A percentile compares a stretch with the other conserved stretches of the same genome.
Evolutionary conservation across 2,329 filamentous ascomycete genomes (phyloP).

Genomic region (Pseudohalonectria lignicola): DNA sequence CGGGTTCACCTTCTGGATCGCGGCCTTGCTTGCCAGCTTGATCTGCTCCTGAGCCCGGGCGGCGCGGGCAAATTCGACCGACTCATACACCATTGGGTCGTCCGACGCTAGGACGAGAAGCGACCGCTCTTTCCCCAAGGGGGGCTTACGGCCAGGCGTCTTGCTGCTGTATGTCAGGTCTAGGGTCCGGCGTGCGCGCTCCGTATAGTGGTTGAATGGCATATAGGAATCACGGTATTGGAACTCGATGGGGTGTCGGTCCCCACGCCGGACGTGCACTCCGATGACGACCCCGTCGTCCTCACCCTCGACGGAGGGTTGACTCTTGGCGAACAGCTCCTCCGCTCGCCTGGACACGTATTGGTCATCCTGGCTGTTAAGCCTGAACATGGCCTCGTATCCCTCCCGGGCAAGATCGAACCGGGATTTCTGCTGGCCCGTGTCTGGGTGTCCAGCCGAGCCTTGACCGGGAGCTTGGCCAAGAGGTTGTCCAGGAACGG

Average conservation of each 20-base stretch:
- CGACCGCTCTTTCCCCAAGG: constrained; percentile 24
- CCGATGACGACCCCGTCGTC: constrained; percentile 48
- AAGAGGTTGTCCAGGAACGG: neutral
- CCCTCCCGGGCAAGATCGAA: constrained; percentile 59
- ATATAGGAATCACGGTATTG: constrained; percentile 72
- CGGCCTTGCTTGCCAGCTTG: constrained; percentile 56
- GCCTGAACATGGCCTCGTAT: constrained; percentile 63
- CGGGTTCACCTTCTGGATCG: constrained; percentile 24
- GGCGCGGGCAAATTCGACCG: constrained; percentile 47
- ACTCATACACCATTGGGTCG: constrained; percentile 63
- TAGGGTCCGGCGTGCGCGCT: constrained; percentile 45
- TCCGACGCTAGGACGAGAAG: constrained; percentile 65
- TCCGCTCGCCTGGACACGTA: constrained; percentile 52
- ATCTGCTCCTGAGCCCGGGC: constrained; percentile 64
- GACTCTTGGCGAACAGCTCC: constrained; percentile 39
- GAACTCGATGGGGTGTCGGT: constrained; percentile 64
- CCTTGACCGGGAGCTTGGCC: no score
- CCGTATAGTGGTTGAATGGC: constrained; percentile 57
- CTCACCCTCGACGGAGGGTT: constrained; percentile 24
- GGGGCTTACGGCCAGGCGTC: no score
- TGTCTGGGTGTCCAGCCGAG: neutral
- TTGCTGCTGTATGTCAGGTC: constrained; percentile 28
- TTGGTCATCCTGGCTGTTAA: constrained; percentile 51
- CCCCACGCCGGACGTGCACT: constrained; percentile 70
- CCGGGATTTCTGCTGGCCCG: constrained; percentile 12